Base-by-base conservation (phyloP, 169 alveolate species). In the Cryptosporidium baileyi region DNA sequence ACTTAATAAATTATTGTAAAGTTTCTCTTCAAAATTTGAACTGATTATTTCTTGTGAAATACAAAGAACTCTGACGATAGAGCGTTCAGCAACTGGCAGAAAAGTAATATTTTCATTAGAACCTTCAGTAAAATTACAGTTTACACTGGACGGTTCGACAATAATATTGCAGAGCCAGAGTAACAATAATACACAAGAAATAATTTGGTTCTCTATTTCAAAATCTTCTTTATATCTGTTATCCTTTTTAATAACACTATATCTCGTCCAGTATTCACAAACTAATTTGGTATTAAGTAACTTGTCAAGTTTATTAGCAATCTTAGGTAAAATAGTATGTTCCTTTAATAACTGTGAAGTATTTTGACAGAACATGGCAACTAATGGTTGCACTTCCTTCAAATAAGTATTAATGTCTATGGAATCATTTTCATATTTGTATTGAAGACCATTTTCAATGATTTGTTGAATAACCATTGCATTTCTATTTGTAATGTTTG, bases 41-140 rank as follows among this genome's bases (percentile, higher is more conserved):
- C 36, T 74, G 32, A 74, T 74, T 74, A 74, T 51, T 5, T 74
- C 85, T 26, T 74, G 85, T n/a, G 85, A 34, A 28, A 74, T 57
- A 22, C 85, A 52, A 5, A 74, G 59, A 15, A 74, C 60, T 57
- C 85, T 74, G 11, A 74, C 85, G 38, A 74, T 43, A 7, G 60
- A 36, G 24, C 85, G 49, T 30, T 74, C 85, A 32, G 67, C 67
- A n/a, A 74, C 74, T 7, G 85, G 85, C 19, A 74, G 41, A 40
- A 54, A 74, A 52, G 67, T 36, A 11, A 59, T 8, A 36, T 74
- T 74, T 9, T 30, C 65, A 38, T 22, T 74, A 0, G 67, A 36
- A 9, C 17, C 26, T 19, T 51, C 67, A 32, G 41, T 40, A 13
- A 15, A 11, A 52, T 38, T 24, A 52, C 40, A 36, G 3, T 8